These are phyloP conservation scores for Suhomyces kunorum DNA, from an alignment of 1,139 yeast species.

Conservation along the genomic window DNA sequence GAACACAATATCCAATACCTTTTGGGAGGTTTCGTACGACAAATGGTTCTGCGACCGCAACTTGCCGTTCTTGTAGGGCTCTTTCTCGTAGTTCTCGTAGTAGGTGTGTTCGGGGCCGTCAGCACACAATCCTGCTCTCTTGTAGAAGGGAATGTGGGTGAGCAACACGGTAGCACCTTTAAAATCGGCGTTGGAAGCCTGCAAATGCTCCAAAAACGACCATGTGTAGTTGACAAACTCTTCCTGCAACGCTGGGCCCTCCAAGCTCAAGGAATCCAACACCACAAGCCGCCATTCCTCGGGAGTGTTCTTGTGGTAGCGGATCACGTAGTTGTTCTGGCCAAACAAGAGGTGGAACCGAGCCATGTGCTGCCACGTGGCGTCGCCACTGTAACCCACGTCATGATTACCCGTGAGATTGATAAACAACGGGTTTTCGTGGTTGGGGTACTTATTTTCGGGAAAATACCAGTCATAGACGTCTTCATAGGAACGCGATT, in stretches of 20 bases:
- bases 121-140: slow-evolving; percentile 73
- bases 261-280: slow-evolving; percentile 77
- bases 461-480: slow-evolving; percentile 65
- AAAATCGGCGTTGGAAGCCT: slow-evolving; percentile 49
- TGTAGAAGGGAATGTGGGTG: slow-evolving; percentile 89
- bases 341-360: slow-evolving; percentile 78
- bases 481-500: slow-evolving; percentile 56
- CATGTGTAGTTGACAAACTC: slow-evolving; percentile 67
- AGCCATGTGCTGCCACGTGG: slow-evolving; percentile 86
- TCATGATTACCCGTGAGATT: slow-evolving; percentile 95
- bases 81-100: slow-evolving; percentile 61
- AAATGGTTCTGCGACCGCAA: slow-evolving; percentile 88
- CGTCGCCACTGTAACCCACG: slow-evolving; percentile 93
- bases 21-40: slow-evolving; percentile 62
- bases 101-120: slow-evolving; percentile 75
- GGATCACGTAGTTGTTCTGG: slow-evolving; percentile 77
- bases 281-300: slow-evolving; percentile 85
- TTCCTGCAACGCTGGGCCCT: slow-evolving; percentile 85
- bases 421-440: slow-evolving; percentile 57
- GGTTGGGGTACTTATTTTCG: slow-evolving; percentile 34
- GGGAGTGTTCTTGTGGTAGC: slow-evolving; percentile 60
- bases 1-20: slow-evolving; percentile 68
- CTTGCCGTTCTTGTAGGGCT: slow-evolving; percentile 67
- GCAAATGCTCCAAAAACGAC: slow-evolving; percentile 65
- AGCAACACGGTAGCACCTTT: slow-evolving; percentile 78